phyloP scores from a whole-genome alignment of 2,329 filamentous ascomycete species.

The Clarireedia homoeocarpa region DNA sequence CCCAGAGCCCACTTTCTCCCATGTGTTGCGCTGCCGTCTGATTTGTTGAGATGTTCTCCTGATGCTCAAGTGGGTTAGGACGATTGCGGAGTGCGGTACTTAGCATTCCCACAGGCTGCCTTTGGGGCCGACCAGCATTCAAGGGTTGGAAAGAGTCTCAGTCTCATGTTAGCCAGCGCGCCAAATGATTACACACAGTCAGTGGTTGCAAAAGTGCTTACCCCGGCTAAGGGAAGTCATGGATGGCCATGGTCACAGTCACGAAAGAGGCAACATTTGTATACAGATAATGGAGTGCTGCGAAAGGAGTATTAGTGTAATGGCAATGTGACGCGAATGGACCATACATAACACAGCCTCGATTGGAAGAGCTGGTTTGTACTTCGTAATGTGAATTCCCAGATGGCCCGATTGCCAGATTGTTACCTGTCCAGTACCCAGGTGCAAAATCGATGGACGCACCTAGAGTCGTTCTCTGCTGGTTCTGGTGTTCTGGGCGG shows the following conservation, averaged over 20 bases:
- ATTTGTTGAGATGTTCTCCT: no score
- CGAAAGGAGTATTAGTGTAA: background rate
- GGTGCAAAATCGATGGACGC: no score
- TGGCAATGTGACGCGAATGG: constrained; percentile 8
- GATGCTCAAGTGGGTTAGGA: no score
- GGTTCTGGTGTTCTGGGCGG: no score
- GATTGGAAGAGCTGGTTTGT: background rate
- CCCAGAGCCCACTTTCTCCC: no score
- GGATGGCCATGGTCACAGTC: background rate
- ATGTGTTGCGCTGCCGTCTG: no score
- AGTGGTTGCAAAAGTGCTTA: constrained; percentile 7
- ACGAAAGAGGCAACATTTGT: background rate
- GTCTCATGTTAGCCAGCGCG: constrained; percentile 15
- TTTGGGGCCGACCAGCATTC: background rate
- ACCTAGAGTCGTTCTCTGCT: no score
- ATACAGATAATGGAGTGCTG: background rate
- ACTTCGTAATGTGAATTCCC: background rate
- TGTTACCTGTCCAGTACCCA: no score
- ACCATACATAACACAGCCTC: constrained; percentile 7
- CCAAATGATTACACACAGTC: constrained; percentile 8
- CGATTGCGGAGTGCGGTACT: no score
- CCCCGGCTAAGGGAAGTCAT: no score
- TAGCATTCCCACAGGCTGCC: background rate
- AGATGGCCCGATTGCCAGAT: no score
- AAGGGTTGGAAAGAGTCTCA: background rate